These are phyloP conservation scores for Fraxinus albicans DNA, from an alignment of 305 asterid genomes.

Conservation along the genomic window DNA sequence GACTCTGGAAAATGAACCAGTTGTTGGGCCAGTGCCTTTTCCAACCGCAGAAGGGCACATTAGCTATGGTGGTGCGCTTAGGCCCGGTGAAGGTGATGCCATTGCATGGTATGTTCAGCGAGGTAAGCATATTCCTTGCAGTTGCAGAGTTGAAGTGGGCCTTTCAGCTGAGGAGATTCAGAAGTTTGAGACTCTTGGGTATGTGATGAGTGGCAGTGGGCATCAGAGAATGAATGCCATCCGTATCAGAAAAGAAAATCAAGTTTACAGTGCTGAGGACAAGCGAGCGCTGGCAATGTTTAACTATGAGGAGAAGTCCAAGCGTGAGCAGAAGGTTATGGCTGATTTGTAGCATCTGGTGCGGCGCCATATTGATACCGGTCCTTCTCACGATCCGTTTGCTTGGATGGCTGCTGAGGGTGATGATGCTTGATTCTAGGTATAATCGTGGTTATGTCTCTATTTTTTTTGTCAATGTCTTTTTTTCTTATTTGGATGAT, in stretches of 20 bases:
- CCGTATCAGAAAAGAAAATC: slow-evolving; percentile 96
- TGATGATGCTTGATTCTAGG: slow-evolving; percentile 51
- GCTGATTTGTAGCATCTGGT: slow-evolving; percentile 94
- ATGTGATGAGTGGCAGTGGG: slow-evolving; percentile 99
- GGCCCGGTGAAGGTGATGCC: slow-evolving; percentile 99
- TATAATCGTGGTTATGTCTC: not conserved
- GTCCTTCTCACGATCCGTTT: slow-evolving; percentile 87
- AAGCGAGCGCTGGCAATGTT: slow-evolving; percentile 95
- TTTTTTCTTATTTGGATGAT: slow-evolving; percentile 9
- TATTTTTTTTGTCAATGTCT: not conserved
- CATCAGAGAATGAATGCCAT: slow-evolving; percentile 99
- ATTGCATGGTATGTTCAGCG: slow-evolving; percentile 97
- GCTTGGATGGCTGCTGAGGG: slow-evolving; percentile 61
- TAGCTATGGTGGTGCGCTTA: slow-evolving; percentile 97
- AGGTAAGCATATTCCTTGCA: slow-evolving; percentile 97
- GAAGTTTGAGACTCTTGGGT: slow-evolving; percentile 86
- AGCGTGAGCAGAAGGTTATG: slow-evolving; percentile 97
- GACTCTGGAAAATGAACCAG: slow-evolving; percentile 57
- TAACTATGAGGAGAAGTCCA: slow-evolving; percentile 95
- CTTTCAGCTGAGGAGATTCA: slow-evolving; percentile 90
- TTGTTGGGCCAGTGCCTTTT: slow-evolving; percentile 93
- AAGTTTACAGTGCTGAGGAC: slow-evolving; percentile 96
- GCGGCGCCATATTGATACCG: slow-evolving; percentile 89
- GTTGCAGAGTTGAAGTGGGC: slow-evolving; percentile 87
- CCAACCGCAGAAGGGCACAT: slow-evolving; percentile 94